Base-by-base conservation (phyloP, 2,329 filamentous ascomycete species). In the Colletotrichum sp. region DNA sequence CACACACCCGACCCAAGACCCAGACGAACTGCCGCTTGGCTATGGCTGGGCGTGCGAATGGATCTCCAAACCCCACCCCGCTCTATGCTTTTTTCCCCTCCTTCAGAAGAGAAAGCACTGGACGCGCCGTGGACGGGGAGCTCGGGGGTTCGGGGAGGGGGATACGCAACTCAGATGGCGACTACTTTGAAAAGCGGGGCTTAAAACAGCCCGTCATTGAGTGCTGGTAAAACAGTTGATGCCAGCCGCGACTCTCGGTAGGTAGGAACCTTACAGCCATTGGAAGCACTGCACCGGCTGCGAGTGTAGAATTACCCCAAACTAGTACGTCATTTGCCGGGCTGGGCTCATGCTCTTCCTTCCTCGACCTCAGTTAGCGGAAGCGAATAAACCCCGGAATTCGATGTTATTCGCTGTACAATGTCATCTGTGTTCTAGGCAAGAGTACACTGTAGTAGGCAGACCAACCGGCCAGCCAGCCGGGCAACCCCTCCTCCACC, bases 141-240 rank as follows among this genome's bases (percentile, higher is more conserved):
- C 72, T 74, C 72, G 72, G 72, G 62, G 72, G 72, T 74, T 72
- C 72, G 72, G 72, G 68, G 63, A 74, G 43, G 55, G 69, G 57
- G 54, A 66, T 58, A 61, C 66, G 24, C 38, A 43, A 64, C 34
- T 13, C 51, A 66, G 15, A 24, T 38, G 33, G 59, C 34, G 59
- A 34, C 34, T 24, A 36, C 43, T 29, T 27, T 58, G 61, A 66
- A 71, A 67, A 74, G 72, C 72, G 72, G 72, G 62, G 62, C 31
- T 8, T 36, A 15, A 16, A n/a, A n/a, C 8, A 73, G 38, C 8
- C 43, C 69, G 67, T 73, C 71, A 72, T 59, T 24, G 36, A 66
- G 36, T 43, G 33, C 16, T 58, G 68, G 24, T 73, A 73, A 66
- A 66, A 58, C 55, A 73, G 38, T 55, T 73, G 38, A 70, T 55